Conservation (phyloP, 805 yeast genomes). For the Ogataea angusta region DNA sequence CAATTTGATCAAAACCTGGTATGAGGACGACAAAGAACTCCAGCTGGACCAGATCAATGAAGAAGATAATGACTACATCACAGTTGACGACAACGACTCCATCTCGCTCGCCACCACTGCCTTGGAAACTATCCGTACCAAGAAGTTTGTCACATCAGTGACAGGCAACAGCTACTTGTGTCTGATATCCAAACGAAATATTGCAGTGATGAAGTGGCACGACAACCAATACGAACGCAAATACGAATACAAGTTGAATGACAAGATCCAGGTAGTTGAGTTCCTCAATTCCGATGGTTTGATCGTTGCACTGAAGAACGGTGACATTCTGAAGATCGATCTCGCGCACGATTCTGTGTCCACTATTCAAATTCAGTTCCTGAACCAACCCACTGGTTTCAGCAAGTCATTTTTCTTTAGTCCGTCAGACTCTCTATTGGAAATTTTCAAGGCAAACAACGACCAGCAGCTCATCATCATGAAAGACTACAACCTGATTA, state of each 20-base stretch:
- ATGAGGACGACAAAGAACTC: slow-evolving; percentile 12
- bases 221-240: slow-evolving; percentile 21
- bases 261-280: slow-evolving; percentile 23
- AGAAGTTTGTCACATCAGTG: slow-evolving; percentile 6
- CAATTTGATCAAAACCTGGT: slow-evolving; percentile 26
- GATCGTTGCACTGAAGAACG: slow-evolving; percentile 23
- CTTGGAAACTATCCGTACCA: slow-evolving; percentile 8
- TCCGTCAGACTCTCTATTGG: slow-evolving; percentile 15
- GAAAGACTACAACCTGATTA: slow-evolving; percentile 25
- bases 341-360: slow-evolving; percentile 14
- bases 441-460: slow-evolving; percentile 23
- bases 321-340: slow-evolving; percentile 23
- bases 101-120: slow-evolving; percentile 32
- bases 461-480: slow-evolving; percentile 27
- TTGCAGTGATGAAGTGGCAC: slow-evolving; percentile 25
- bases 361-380: slow-evolving; percentile 24
- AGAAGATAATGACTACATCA: slow-evolving; percentile 23
- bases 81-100: slow-evolving; percentile 25
- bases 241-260: slow-evolving; percentile 26
- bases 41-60: slow-evolving; percentile 17
- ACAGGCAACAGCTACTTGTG: slow-evolving; percentile 20
- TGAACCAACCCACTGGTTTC: slow-evolving; percentile 13
- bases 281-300: slow-evolving; percentile 25
- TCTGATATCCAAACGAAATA: slow-evolving; percentile 22
- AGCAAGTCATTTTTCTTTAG: slow-evolving; percentile 23